Conservation (phyloP, 1,139 yeast genomes). For the Pichia sp. region DNA sequence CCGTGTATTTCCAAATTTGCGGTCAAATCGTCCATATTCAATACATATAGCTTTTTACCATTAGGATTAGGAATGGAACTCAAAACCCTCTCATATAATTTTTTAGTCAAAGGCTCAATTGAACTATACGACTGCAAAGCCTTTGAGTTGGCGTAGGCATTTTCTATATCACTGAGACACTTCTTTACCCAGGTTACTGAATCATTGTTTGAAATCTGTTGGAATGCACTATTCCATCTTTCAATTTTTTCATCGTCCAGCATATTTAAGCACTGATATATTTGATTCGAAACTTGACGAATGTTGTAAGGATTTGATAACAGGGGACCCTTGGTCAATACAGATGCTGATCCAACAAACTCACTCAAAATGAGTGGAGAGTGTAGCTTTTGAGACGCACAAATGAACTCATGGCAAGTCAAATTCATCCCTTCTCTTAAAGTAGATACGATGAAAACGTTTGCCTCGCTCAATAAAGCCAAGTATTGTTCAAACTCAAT, state of each 20-base stretch:
- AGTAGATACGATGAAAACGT: constrained; percentile 79
- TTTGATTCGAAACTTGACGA: constrained; percentile 57
- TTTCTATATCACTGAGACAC: constrained; percentile 53
- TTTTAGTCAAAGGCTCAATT: constrained; percentile 36
- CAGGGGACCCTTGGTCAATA: constrained; percentile 68
- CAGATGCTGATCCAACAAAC: constrained; percentile 88
- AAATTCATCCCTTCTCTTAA: constrained; percentile 96
- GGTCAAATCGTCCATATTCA: constrained; percentile 46
- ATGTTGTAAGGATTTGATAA: constrained; percentile 91
- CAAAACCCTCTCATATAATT: constrained; percentile 37
- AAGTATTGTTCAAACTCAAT: constrained; percentile 84
- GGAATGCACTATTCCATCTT: constrained; percentile 61
- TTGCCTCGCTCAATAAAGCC: constrained; percentile 83
- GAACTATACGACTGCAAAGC: constrained; percentile 24
- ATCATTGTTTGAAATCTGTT: constrained; percentile 61
- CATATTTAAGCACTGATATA: constrained; percentile 64
- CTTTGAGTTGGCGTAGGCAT: constrained; percentile 55
- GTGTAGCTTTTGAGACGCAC: constrained; percentile 65
- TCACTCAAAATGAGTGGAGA: constrained; percentile 87
- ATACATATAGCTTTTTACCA: constrained; percentile 48
- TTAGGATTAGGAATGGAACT: background rate
- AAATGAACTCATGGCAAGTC: constrained; percentile 91
- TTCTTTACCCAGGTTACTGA: constrained; percentile 70
- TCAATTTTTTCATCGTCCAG: constrained; percentile 47
- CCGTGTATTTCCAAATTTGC: constrained; percentile 32